Evolutionary conservation across 805 yeast genomes (phyloP), one percentile per base, ranked within the genome.

Genomic region (Candida qinlingensis): DNA sequence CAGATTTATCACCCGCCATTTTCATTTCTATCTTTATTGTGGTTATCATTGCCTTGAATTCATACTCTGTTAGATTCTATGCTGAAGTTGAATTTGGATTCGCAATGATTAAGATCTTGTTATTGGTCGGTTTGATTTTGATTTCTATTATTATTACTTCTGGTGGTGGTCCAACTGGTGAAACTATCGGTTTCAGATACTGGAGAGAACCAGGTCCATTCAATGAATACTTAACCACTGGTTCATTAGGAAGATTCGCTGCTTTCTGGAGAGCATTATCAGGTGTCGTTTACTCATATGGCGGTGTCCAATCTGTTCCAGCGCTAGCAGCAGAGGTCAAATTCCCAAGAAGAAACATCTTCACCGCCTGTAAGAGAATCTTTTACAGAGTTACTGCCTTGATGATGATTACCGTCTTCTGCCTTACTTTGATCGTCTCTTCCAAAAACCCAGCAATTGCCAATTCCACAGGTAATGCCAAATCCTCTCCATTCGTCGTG

Each of bases 21-120:
- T 74, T 71, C 70, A 71, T 74, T 28, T 63, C 76, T 3, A 62
- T 71, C 12, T 66, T 74, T 45, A 66, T 67, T 5, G 57, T 70
- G 1, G 54, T 68, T 6, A 65, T 71, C 31, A 55, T 72, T 19
- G 55, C 60, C 1, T 59, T 66, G n/a, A 74, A 73, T 47, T 54
- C 63, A 6, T 63, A 63, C 40, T 69, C 69, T 46, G 66, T 68
- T 10, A 59, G 61, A 44, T 62, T 72, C 38, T 77, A 75, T 48
- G 82, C 80, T 40, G 80, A 76, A 59, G 44, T 63, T 5, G 71
- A 67, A 39, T 85, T 83, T 60, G 82, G 87, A 82, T 75, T 85
- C 53, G 67, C 52, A 1, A 65, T 30, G 73, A 53, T 85, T 64
- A 85, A 85, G 63, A 77, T 85, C 29, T 52, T 81, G 40, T 75